Conservation (phyloP, 2,329 filamentous ascomycete genomes). For the Lithohypha guttulata region DNA sequence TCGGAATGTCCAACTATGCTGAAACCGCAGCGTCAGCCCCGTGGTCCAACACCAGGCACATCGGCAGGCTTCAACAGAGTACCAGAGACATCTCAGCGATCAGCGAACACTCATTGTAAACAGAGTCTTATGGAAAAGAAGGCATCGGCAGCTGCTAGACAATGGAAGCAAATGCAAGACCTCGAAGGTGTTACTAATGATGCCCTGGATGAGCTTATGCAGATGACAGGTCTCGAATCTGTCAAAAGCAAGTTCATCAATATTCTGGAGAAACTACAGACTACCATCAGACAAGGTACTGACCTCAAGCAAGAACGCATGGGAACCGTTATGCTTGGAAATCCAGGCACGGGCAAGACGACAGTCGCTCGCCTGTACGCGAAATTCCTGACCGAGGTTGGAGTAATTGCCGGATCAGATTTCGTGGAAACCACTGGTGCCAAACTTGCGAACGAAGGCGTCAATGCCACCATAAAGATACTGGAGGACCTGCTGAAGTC, state of each 20-base stretch:
- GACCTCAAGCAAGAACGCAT: slow-evolving; percentile 50
- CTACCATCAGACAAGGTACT: slow-evolving; percentile 44
- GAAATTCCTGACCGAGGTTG: slow-evolving; percentile 51
- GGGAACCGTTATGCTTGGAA: slow-evolving; percentile 54
- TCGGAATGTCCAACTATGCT: too few species aligned
- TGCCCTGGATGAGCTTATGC: slow-evolving; percentile 54
- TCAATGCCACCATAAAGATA: slow-evolving; percentile 46
- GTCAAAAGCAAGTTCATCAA: slow-evolving; percentile 55
- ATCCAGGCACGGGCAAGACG: slow-evolving; percentile 72
- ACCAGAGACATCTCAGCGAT: background rate
- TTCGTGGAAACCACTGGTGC: slow-evolving; percentile 62
- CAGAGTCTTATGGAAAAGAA: slow-evolving; percentile 10
- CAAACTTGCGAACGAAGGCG: slow-evolving; percentile 51
- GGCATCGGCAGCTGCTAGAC: slow-evolving; percentile 34
- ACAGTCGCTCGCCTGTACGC: slow-evolving; percentile 64
- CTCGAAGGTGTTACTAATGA: slow-evolving; percentile 41
- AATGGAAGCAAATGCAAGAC: slow-evolving; percentile 54
- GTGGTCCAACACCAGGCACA: too few species aligned
- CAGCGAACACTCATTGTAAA: slow-evolving; percentile 12
- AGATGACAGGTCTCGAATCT: slow-evolving; percentile 58
- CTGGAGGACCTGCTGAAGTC: slow-evolving; percentile 46
- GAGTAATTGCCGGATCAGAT: slow-evolving; percentile 47
- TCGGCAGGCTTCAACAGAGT: too few species aligned
- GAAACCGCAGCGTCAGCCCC: too few species aligned
- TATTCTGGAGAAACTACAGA: slow-evolving; percentile 56